Evolutionary conservation across 2,329 filamentous ascomycete species (phyloP).

Genomic region (Fonsecaea multimorphosa): DNA sequence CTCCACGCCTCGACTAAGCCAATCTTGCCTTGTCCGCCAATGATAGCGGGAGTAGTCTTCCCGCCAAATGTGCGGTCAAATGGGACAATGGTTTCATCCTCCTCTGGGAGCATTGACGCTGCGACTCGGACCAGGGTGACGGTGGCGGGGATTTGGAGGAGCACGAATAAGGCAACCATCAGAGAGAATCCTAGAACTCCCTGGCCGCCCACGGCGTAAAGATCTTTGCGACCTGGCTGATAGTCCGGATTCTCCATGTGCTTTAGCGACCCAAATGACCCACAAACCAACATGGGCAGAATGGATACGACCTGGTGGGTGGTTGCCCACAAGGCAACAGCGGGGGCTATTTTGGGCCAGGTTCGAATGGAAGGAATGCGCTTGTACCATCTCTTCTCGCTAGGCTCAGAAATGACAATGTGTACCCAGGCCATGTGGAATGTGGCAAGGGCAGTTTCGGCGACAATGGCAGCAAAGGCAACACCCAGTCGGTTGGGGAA

Average conservation of each 20-base stretch:
- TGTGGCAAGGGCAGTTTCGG: slow-evolving; percentile 68
- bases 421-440: slow-evolving; percentile 82
- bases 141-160: slow-evolving; percentile 75
- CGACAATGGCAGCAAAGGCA: slow-evolving; percentile 61
- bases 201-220: slow-evolving; percentile 47
- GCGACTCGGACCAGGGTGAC: slow-evolving; percentile 83
- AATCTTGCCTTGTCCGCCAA: slow-evolving; percentile 74
- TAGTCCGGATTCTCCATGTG: slow-evolving; percentile 44
- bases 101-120: slow-evolving; percentile 81
- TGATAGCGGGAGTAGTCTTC: slow-evolving; percentile 73
- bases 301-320: slow-evolving; percentile 56
- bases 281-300: slow-evolving; percentile 50
- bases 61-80: slow-evolving; percentile 88
- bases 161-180: slow-evolving; percentile 56
- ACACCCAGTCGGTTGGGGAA: slow-evolving; percentile 55
- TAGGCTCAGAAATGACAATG: slow-evolving; percentile 76
- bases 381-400: slow-evolving; percentile 67
- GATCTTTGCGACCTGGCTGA: slow-evolving; percentile 44
- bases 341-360: slow-evolving; percentile 73
- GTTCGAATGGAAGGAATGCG: slow-evolving; percentile 71
- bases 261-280: slow-evolving; percentile 57
- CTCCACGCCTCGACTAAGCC: slow-evolving; percentile 78
- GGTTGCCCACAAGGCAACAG: slow-evolving; percentile 67
- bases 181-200: slow-evolving; percentile 56
- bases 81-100: slow-evolving; percentile 81